Base-by-base conservation (phyloP, 768 basidiomycete species). In the Punctularia strigosozonata region DNA sequence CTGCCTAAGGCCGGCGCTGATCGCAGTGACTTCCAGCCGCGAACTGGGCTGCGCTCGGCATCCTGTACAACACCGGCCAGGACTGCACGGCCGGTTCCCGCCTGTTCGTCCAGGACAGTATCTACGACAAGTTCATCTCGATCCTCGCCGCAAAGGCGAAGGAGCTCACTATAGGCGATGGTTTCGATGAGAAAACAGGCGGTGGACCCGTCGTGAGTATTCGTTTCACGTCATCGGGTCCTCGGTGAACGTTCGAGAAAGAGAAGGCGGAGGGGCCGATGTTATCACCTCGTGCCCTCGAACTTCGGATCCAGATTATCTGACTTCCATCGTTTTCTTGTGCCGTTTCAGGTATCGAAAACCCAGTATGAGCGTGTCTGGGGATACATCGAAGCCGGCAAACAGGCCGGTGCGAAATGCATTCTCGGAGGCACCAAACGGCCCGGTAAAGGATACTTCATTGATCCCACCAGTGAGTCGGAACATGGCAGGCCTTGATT, bases 81-180 rank as follows among this genome's bases (percentile, higher is more conserved):
- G 86, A 89, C 53, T 95, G 92, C 58, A 88, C 85, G 3, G 90
- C 90, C 18, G 89, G 92, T 28, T 92, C 89, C 24, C 75, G 92
- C 12, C 62, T 91, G 25, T 90, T 86, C 53, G 88, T 89, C 17
- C 90, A 97, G 53, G 82, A 90, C 38, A 69, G 71, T 18, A 68
- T 92, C 37, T 86, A 95, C 54, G 87, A 95, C 55, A 79, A 77
- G 54, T 92, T 95, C 56, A 51, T 92, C 22, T 57, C 66, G 21
- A 46, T 79, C 38, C 61, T 90, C 28, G 71, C 80, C 10, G 59
- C 63, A 17, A 80, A 80, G 54, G 77, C 80, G 15, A 75, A 80
- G 50, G 68, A 71, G 45, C 70, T 78, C 46, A 68, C 75, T 39
- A 73, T 92, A 43, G 87, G 86, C 23, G 74, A 91, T 59, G 87